Evolutionary conservation across 2,329 filamentous ascomycete species (phyloP), one percentile per base, ranked within the genome.

Genomic region (Colletotrichum lupini): DNA sequence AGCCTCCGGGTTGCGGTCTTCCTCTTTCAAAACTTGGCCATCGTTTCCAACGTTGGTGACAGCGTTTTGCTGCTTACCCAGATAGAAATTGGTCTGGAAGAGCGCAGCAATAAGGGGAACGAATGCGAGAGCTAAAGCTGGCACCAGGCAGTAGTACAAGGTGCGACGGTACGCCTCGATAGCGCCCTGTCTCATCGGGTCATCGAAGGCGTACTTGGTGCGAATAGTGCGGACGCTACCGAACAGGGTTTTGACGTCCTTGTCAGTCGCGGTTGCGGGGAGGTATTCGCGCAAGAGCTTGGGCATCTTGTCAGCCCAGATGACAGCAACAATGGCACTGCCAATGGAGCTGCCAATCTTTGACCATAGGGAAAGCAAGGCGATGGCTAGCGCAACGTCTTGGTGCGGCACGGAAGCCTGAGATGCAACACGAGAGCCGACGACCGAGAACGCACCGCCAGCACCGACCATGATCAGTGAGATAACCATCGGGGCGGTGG

Each of bases 401-500:
- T 74, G 68, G n/a, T 74, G 72, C 2, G 63, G 68, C 1, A 73
- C 72, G 30, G 68, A 66, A 4, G 68, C 67, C 42, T 72, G 67
- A 0, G 72, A 74, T 2, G 72, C 68, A 3, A 71, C 72, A 1
- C 72, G 62, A 14, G 68, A 71, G 32, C 63, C 72, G 24, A 74
- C 67, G n/a, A 74, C 72, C 1, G 72, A 74, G 37, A 74, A 67
- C n/a, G 68, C 72, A 14, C 72, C 72, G 14, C 63, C 72, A 8
- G 94, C 93, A 26, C 94, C 94, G 76, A 88, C 86, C n/a, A 94
- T 93, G 35, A 93, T 92, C 90, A 96, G 95, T 22, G 93, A 94
- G 46, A 97, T 87, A 70, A 96, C 92, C 74, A 97, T 72, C 8
- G 71, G 59, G 14, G 65, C 67, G 6, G 67, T 69, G 16, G 57